A percentile compares a stretch with the other conserved stretches of the same genome.
Conservation (phyloP, 1,284 basidiomycete species). For the Rhodofomes roseus region DNA sequence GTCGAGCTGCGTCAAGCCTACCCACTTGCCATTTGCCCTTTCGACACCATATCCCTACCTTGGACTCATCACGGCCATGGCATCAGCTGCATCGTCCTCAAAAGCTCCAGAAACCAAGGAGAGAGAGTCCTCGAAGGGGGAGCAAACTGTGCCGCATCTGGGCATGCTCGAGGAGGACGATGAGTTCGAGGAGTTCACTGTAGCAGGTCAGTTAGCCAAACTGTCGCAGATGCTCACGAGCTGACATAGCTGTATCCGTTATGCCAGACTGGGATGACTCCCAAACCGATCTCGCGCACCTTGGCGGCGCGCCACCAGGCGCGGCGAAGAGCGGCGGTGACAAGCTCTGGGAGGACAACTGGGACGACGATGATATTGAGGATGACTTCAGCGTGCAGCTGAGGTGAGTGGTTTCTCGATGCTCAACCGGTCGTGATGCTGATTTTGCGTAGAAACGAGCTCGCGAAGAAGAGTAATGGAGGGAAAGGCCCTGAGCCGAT, state of each 20-base stretch:
- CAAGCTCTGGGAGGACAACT: conserved; percentile 98
- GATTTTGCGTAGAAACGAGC: conserved; percentile 49
- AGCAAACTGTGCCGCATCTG: conserved; percentile 46
- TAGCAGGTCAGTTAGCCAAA: conserved; percentile 49
- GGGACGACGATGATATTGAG: conserved; percentile 99
- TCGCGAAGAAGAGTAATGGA: conserved; percentile 57
- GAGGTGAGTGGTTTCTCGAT: conserved; percentile 59
- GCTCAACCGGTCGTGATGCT: not conserved
- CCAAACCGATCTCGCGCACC: conserved; percentile 74
- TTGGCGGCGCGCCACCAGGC: conserved; percentile 67
- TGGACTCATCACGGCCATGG: conserved; percentile 19
- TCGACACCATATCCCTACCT: not conserved
- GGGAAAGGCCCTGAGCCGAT: conserved; percentile 45
- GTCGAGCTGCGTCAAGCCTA: not conserved
- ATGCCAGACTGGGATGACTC: conserved; percentile 80
- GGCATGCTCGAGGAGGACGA: conserved; percentile 82
- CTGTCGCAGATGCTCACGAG: not conserved
- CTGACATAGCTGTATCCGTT: not conserved
- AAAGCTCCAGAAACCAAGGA: conserved; percentile 33
- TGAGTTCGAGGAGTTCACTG: conserved; percentile 79
- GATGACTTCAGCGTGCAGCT: conserved; percentile 96
- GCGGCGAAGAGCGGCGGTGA: conserved; percentile 71
- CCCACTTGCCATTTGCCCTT: not conserved
- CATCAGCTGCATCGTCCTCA: conserved; percentile 32
- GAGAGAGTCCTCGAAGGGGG: conserved; percentile 34